Base-by-base conservation (phyloP, 2,329 filamentous ascomycete species). In the Neurospora sp. region DNA sequence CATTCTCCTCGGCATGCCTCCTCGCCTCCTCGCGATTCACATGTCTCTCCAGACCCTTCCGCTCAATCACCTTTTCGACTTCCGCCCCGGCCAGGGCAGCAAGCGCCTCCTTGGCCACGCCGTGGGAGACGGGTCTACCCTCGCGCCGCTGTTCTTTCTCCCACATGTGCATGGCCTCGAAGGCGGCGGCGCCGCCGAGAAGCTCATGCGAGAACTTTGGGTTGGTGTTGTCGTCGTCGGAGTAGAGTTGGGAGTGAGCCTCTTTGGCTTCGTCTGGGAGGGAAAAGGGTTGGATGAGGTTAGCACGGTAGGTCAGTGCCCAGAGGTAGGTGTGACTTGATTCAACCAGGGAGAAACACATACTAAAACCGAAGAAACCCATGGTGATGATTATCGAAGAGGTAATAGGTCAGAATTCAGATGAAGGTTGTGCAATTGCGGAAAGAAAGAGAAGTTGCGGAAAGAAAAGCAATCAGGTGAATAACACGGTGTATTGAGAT, bases 101-200 rank as follows among this genome's bases (percentile, higher is more conserved):
- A 39, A 95, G 80, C 66, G 91, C 79, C 82, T 94, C 92, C 84
- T 95, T 95, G 78, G 92, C 92, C 76, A 93, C 90, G 58, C 82
- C 82, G 82, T 95, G 92, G 73, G 84, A 86, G 75, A 94, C 89
- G 7, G 85, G 78, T 83, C 93, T 82, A 89, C 89, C 91, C 78
- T 92, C 84, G 70, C 81, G 83, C 76, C 90, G 89, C 82, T 93
- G 90, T 76, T 87, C 84, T 79, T 93, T 89, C 81, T 94, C 91
- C 76, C 89, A 94, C 28, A 89, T 83, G 84, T 93, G 93, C 86
- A 95, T 91, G 76, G 89, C 92, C 73, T 88, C 90, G 78, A 95
- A 95, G 72, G 90, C 88, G 70, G 91, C 92, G 70, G 89, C 92
- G 73, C 91, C 91, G 73, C 89, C 91, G 70, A 94, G 78, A 67